Base-by-base conservation (phyloP, 768 basidiomycete species). In the Boletus barrowsii region DNA sequence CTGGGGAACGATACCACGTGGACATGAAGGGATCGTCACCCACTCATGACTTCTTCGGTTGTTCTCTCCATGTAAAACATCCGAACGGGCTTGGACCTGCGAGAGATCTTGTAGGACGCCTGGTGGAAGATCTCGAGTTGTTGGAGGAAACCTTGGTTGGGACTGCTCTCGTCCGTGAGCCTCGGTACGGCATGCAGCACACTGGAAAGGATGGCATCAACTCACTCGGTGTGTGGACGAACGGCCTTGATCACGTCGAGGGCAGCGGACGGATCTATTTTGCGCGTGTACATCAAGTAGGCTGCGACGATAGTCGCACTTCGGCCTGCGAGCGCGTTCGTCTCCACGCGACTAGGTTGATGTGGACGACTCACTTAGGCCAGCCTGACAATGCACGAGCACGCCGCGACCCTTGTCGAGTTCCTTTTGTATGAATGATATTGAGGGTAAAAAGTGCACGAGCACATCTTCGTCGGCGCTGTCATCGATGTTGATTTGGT, bases 381-480 rank as follows among this genome's bases (percentile, higher is more conserved):
- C 94, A 22, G 90, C 92, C 54, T 90, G 87, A 66, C 94, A 96
- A 70, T 97, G 94, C 0, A 97, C 89, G 18, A 96, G 74, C 2
- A 98, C 87, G 1, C 87, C 87, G 30, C 85, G 74, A 0, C 81
- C 84, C 62, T 87, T 88, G 67, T 85, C 80, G 3, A 94, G 70
- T 60, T 93, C 88, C 13, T 80, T 78, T 57, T 89, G 79, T 42
- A 97, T 93, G 73, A 93, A 94, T 5, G 86, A 82, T 51, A 94
- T 90, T 3, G 87, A 82, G 1, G 87, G 83, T 11, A 91, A 73
- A 55, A 97, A 76, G 62, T 93, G 90, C 4, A 81, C 77, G 20
- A 96, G 78, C 24, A 93, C 79, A 65, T 97, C 93, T 35, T 83
- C 83, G 47, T 87, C 86, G 43, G 83, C 79, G 10, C 82, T 81